These are phyloP conservation scores for Chrysoporthe puriensis DNA, from an alignment of 2,329 filamentous ascomycete species.

Conservation along the genomic window DNA sequence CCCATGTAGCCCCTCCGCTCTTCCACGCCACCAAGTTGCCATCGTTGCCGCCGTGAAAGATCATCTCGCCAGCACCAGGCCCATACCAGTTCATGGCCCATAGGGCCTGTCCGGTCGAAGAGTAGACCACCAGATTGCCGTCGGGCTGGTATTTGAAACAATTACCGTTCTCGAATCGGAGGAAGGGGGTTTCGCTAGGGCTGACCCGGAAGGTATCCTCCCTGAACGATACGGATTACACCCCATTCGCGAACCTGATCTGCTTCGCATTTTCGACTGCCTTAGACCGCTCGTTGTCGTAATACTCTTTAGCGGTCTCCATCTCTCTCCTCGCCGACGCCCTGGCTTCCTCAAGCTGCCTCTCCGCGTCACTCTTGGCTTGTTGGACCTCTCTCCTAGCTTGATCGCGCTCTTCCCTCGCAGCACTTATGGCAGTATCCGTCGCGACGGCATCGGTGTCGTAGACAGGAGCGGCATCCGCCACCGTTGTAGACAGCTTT, in stretches of 20 bases:
- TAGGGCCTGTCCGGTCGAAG: not conserved
- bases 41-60: not conserved
- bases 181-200: conserved; percentile 1
- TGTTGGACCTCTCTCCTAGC: not conserved
- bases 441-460: conserved; percentile 3
- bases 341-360: not conserved
- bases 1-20: not conserved
- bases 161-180: conserved; percentile 6
- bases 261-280: not conserved
- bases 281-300: not conserved
- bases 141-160: not conserved
- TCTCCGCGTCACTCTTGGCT: not conserved
- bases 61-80: not conserved
- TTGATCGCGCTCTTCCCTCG: not conserved
- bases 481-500: conserved; percentile 3
- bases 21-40: conserved; percentile 11
- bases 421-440: not conserved
- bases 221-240: conserved; percentile 3
- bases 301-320: not conserved
- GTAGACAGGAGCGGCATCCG: conserved; percentile 6
- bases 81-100: not conserved
- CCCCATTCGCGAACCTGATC: conserved; percentile 1
- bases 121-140: conserved; percentile 10
- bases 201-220: not conserved
- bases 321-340: not conserved